These are phyloP conservation scores for Termitomyces sp. DNA, from an alignment of 768 basidiomycete species.

Conservation along the genomic window DNA sequence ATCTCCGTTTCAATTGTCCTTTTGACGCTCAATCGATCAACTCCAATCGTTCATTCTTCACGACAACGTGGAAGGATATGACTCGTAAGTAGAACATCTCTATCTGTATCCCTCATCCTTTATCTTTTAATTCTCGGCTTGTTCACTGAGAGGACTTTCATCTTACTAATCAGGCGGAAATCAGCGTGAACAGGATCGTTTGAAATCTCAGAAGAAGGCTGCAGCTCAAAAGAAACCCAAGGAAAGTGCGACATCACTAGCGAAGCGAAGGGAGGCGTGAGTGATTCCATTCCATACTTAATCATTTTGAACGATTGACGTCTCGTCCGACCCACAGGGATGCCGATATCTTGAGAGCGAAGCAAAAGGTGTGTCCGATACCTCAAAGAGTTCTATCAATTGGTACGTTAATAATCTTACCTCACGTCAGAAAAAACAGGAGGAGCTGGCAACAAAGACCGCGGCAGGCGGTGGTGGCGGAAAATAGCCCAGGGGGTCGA, in stretches of 20 bases:
- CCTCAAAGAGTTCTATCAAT: background rate
- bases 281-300: constrained; percentile 24
- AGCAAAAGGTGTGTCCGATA: constrained; percentile 62
- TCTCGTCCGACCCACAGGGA: constrained; percentile 45
- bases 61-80: constrained; percentile 30
- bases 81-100: constrained; percentile 45
- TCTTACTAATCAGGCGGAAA: constrained; percentile 59
- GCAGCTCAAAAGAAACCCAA: constrained; percentile 60
- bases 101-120: background rate
- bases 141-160: constrained; percentile 18
- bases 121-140: constrained; percentile 11
- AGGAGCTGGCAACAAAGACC: constrained; percentile 32
- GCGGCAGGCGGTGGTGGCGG: constrained; percentile 19
- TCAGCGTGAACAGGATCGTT: constrained; percentile 74
- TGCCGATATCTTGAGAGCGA: constrained; percentile 69
- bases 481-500: constrained; percentile 32
- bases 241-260: constrained; percentile 58
- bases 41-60: background rate
- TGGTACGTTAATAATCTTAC: constrained; percentile 3
- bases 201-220: constrained; percentile 70
- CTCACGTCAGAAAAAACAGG: constrained; percentile 48
- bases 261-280: constrained; percentile 75
- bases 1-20: constrained; percentile 19
- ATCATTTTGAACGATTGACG: constrained; percentile 10
- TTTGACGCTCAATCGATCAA: background rate